phyloP scores from a whole-genome alignment of 805 yeast species.

The Hanseniaspora hatyaiensis region DNA sequence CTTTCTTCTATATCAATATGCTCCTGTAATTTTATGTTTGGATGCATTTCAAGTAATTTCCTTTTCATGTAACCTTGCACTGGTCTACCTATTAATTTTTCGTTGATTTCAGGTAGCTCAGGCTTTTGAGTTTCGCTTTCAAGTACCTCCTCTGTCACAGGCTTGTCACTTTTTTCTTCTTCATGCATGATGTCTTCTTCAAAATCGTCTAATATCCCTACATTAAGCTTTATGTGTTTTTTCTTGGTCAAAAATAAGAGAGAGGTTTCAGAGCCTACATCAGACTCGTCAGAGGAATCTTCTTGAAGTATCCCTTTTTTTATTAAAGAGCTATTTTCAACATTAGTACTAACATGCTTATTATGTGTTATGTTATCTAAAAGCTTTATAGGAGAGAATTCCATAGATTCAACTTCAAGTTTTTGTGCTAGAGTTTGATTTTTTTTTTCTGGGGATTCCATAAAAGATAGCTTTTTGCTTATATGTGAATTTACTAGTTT shows the following conservation, averaged over 20 bases:
- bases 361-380: constrained; percentile 15
- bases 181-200: constrained; percentile 20
- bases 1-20: background rate
- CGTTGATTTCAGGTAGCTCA: constrained; percentile 6
- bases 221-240: constrained; percentile 15
- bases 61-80: constrained; percentile 16
- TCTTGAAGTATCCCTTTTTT: background rate
- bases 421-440: constrained; percentile 21
- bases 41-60: constrained; percentile 5
- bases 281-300: constrained; percentile 23
- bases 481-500: background rate
- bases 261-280: constrained; percentile 28
- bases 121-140: constrained; percentile 16
- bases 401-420: constrained; percentile 18
- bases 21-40: background rate
- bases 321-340: constrained; percentile 18
- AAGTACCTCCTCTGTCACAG: constrained; percentile 18
- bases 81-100: constrained; percentile 6
- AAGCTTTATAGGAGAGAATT: constrained; percentile 16
- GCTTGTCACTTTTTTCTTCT: constrained; percentile 8
- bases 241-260: constrained; percentile 22
- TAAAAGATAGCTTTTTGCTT: background rate
- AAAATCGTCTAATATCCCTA: constrained; percentile 18
- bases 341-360: background rate
- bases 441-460: constrained; percentile 2